Evolutionary conservation across 805 yeast genomes (phyloP).

Genomic region (Isabelozyma heimii): DNA sequence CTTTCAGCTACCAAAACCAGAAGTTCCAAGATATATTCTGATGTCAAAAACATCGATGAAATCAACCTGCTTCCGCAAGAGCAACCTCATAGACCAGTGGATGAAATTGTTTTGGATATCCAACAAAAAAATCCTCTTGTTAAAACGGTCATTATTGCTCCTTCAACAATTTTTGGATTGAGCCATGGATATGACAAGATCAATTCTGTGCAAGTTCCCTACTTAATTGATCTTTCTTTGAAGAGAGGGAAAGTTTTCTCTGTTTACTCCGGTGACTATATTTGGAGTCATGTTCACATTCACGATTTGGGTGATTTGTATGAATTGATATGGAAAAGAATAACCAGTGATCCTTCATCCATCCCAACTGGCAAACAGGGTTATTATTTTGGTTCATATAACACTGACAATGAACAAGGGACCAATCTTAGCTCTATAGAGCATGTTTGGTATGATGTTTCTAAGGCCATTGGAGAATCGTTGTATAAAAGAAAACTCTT

Average conservation of each 20-base stretch:
- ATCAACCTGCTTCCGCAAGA: constrained; percentile 19
- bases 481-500: constrained; percentile 12
- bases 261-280: constrained; percentile 26
- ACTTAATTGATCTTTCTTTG: constrained; percentile 13
- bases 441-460: constrained; percentile 27
- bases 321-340: constrained; percentile 16
- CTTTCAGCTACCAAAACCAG: constrained; percentile 11
- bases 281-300: constrained; percentile 37
- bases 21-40: constrained; percentile 17
- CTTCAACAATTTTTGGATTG: constrained; percentile 33
- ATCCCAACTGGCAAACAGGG: constrained; percentile 29
- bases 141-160: constrained; percentile 27
- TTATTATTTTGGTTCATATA: constrained; percentile 30
- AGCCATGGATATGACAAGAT: constrained; percentile 27
- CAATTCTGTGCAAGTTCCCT: constrained; percentile 29
- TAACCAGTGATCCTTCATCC: constrained; percentile 13
- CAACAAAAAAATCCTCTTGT: constrained; percentile 25
- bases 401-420: constrained; percentile 6
- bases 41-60: constrained; percentile 19
- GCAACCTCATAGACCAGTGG: constrained; percentile 33
- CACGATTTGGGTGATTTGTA: constrained; percentile 27
- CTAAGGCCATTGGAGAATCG: constrained; percentile 15
- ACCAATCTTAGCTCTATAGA: constrained; percentile 12
- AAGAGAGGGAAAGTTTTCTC: constrained; percentile 17
- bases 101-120: constrained; percentile 22